Conservation (phyloP, 208 protist species). For the Novymonas esmeraldas region DNA sequence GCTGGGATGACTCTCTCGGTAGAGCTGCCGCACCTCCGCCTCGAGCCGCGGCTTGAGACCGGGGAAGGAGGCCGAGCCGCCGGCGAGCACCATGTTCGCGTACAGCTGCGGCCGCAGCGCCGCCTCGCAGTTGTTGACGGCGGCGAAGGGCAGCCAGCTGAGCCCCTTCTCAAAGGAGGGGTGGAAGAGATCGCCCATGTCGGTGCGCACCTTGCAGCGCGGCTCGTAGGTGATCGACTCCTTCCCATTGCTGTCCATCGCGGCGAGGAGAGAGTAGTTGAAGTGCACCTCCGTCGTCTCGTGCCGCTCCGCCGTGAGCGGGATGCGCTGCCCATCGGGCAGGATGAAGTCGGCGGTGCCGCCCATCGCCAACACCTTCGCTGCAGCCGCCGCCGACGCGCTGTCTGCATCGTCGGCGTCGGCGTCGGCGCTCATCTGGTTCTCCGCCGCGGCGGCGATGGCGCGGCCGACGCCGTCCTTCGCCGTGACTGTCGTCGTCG, state of each 20-base stretch:
- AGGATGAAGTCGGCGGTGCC: slow-evolving; percentile 67
- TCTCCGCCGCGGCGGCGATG: neutral
- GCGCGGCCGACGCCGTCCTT: neutral
- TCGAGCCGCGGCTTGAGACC: slow-evolving; percentile 85
- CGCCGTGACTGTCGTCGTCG: neutral
- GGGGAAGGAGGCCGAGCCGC: slow-evolving; percentile 89
- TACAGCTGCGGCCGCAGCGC: slow-evolving; percentile 91
- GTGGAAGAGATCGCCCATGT: slow-evolving; percentile 81
- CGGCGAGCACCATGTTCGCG: slow-evolving; percentile 93
- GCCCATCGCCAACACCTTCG: neutral
- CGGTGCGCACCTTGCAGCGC: slow-evolving; percentile 74
- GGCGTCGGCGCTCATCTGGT: neutral
- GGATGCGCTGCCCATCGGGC: slow-evolving; percentile 89
- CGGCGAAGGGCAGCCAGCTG: slow-evolving; percentile 89
- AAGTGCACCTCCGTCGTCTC: slow-evolving; percentile 85
- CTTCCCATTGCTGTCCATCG: slow-evolving; percentile 20
- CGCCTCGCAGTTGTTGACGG: slow-evolving; percentile 92
- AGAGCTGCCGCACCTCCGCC: slow-evolving; percentile 88
- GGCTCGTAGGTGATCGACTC: slow-evolving; percentile 60
- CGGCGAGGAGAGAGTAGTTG: slow-evolving; percentile 79
- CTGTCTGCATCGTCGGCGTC: neutral
- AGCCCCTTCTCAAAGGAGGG: slow-evolving; percentile 90
- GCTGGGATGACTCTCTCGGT: slow-evolving; percentile 81
- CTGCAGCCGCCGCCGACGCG: neutral
- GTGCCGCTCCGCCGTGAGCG: slow-evolving; percentile 67